Conservation (phyloP, 106 monocot species). For the Acanthochlamys bracteata region DNA sequence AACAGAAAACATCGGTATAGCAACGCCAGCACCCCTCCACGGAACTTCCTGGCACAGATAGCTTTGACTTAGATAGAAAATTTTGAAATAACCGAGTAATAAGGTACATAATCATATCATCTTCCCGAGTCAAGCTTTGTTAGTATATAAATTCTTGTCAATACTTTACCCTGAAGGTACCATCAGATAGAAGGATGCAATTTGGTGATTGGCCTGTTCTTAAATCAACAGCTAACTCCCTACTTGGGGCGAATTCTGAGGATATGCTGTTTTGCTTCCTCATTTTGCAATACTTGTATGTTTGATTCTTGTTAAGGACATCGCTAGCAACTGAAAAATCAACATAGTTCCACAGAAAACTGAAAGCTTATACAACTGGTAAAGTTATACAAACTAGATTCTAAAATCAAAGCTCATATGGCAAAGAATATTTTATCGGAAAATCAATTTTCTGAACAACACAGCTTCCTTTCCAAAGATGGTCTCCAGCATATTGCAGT, state of each 20-base stretch:
- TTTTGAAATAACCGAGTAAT: too few relatives aligned
- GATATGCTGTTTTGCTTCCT: slow-evolving; percentile 10
- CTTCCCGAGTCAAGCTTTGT: background rate
- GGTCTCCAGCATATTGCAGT: slow-evolving; percentile 56
- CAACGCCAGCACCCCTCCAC: slow-evolving; percentile 92
- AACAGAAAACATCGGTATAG: slow-evolving; percentile 88
- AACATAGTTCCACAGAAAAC: background rate
- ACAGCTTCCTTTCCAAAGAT: slow-evolving; percentile 66
- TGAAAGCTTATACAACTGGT: background rate
- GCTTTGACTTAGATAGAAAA: background rate
- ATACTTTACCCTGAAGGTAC: slow-evolving; percentile 59
- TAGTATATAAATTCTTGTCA: background rate
- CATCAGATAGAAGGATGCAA: slow-evolving; percentile 56
- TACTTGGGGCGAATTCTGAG: slow-evolving; percentile 65
- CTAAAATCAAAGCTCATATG: background rate
- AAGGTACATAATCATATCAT: too few relatives aligned
- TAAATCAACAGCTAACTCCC: slow-evolving; percentile 55
- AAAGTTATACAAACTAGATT: background rate
- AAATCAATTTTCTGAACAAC: slow-evolving; percentile 48
- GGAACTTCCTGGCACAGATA: slow-evolving; percentile 41
- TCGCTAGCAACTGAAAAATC: background rate
- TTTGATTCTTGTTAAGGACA: slow-evolving; percentile 48
- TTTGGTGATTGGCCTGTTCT: slow-evolving; percentile 29
- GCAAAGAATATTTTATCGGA: slow-evolving; percentile 91
- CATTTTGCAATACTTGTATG: slow-evolving; percentile 73